Base-by-base conservation (phyloP, 2,329 filamentous ascomycete species). In the Rachicladosporium sp. region DNA sequence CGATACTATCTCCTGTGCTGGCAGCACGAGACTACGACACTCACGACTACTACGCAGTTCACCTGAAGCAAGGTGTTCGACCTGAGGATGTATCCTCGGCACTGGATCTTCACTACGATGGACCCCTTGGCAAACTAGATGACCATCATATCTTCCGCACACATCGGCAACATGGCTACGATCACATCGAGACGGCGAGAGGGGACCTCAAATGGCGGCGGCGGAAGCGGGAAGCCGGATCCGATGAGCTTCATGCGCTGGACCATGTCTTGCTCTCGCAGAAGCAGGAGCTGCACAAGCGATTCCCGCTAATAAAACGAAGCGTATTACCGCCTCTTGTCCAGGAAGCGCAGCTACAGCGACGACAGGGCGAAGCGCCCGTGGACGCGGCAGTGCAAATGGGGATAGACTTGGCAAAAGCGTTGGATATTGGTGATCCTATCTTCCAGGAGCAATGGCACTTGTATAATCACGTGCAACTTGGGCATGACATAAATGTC, bases 391-490 rank as follows among this genome's bases (percentile, higher is more conserved):
- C 76, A 3, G 64, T 80, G 15, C 60, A 71, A 44, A 66, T 70
- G 45, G 78, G 82, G 49, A 60, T 71, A 36, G 61, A 71, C 4
- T 65, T 93, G 35, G 78, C 78, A 49, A 61, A 69, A 37, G 66
- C 69, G 2, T 69, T 98, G n/a, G 68, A 70, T 10, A 96, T 98
- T 47, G 61, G 68, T 27, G 91, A 98, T 54, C 91, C 91, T 11
- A 93, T 93, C 38, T 98, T 96, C 63, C 70, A 74, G 32, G 82
- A 93, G 41, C 91, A 98, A 63, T 98, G 91, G 91, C 91, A 98
- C 70, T 67, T 98, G 35, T 80, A 82, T 66, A 98, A 98, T 58
- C 70, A 82, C 0, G 58, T 82, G 4, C 78, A 93, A 51, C 58
- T 77, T 1, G 89, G 88, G 4, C 84, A 96, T 62, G 91, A 98